Percentiles rank a stretch among this genome's conserved stretches.
Evolutionary conservation across 148 eudicot species (phyloP).

Genomic region (Agrostemma githago): DNA sequence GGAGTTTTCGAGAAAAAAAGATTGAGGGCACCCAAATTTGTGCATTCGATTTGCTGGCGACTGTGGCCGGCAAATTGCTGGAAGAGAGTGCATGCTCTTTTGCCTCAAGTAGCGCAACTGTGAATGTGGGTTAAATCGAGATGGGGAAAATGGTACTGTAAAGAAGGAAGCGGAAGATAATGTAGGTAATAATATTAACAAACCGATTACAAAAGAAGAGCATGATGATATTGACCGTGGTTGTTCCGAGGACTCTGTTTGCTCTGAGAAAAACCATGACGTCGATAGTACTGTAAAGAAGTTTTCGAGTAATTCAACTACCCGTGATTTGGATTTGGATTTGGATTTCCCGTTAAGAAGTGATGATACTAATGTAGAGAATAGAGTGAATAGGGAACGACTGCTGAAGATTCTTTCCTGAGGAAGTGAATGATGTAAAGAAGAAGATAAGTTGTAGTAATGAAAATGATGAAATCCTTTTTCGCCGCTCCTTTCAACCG

Average conservation of each 20-base stretch:
- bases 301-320: conserved; percentile 28
- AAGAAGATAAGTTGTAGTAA: conserved; percentile 58
- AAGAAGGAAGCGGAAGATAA: conserved; percentile 40
- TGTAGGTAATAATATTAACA: too few relatives aligned
- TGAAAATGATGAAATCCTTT: conserved; percentile 90
- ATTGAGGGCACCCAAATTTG: conserved; percentile 45
- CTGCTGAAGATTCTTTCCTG: conserved; percentile 46
- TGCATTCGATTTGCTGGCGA: conserved; percentile 87
- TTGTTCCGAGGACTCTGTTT: conserved; percentile 62
- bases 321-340: too few relatives aligned
- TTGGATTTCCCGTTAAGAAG: conserved; percentile 30
- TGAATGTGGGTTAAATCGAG: conserved; percentile 20
- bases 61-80: conserved; percentile 90
- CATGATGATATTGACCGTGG: conserved; percentile 76
- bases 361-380: conserved; percentile 36
- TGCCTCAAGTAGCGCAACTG: conserved; percentile 79
- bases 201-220: conserved; percentile 41
- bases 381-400: conserved; percentile 30
- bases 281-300: conserved; percentile 30
- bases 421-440: conserved; percentile 62
- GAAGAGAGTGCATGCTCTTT: conserved; percentile 85
- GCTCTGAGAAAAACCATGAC: conserved; percentile 31
- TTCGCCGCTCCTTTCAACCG: conserved; percentile 42
- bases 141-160: conserved; percentile 25
- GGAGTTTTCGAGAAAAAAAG: conserved; percentile 39